Conservation (phyloP, 1,284 basidiomycete species). For the Sanghuangporus sanghuang region DNA sequence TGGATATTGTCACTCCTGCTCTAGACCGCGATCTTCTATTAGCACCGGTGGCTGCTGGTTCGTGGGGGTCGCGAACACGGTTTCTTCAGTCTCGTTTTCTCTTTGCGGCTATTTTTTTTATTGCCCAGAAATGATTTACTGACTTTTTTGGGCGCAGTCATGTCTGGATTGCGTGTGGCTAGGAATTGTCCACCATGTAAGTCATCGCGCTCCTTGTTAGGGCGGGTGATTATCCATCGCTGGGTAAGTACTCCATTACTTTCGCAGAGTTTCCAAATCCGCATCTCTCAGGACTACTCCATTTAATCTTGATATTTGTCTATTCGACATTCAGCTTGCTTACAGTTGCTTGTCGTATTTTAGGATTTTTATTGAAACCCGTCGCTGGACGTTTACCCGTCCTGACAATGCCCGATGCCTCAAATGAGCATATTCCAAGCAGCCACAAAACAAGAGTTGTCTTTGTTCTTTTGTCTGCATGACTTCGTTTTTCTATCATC, state of each 20-base stretch:
- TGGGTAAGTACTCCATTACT: neutral
- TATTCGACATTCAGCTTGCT: neutral
- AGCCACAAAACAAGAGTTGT: neutral
- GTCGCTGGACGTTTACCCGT: constrained; percentile 5
- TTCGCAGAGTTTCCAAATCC: neutral
- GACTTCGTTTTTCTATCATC: too few species aligned
- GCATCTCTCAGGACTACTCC: neutral
- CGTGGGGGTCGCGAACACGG: neutral
- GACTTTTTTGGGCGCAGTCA: neutral
- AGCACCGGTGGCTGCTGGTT: neutral
- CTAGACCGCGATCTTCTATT: neutral
- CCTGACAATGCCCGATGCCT: constrained; percentile 16
- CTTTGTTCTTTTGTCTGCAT: too few species aligned
- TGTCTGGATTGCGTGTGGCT: constrained; percentile 4
- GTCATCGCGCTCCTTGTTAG: constrained; percentile 20
- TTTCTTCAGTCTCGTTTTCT: too few species aligned
- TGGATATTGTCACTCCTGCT: neutral
- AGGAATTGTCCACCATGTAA: constrained; percentile 12
- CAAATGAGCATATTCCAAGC: constrained; percentile 8
- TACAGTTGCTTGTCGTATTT: neutral
- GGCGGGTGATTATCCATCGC: constrained; percentile 13
- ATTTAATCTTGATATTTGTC: neutral
- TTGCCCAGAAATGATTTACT: neutral
- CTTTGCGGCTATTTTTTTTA: neutral
- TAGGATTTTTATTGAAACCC: neutral